Conservation (phyloP, 2,329 filamentous ascomycete genomes). For the Aurifilum marmelostoma region DNA sequence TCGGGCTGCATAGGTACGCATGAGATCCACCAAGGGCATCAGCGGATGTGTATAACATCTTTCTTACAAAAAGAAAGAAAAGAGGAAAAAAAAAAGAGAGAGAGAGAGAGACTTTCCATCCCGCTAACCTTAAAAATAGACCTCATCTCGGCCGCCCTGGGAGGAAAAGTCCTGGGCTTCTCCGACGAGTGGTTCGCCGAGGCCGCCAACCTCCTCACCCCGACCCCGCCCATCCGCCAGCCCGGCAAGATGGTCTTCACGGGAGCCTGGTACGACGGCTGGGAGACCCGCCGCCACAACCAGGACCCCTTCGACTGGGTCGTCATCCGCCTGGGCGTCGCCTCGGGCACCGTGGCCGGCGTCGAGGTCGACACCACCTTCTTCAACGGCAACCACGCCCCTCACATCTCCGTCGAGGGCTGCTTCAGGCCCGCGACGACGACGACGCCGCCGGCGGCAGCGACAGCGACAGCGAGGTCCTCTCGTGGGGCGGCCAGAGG, state of each 20-base stretch:
- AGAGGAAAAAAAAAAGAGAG: conserved; percentile 7
- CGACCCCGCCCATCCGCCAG: conserved; percentile 64
- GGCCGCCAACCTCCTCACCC: conserved; percentile 65
- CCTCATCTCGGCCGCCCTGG: conserved; percentile 36
- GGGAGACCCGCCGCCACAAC: conserved; percentile 71
- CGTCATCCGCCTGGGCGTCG: conserved; percentile 66
- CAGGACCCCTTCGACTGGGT: conserved; percentile 68
- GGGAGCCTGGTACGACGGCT: conserved; percentile 73
- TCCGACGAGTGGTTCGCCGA: conserved; percentile 73
- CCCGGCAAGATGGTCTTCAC: conserved; percentile 70
- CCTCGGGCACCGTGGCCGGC: conserved; percentile 72
- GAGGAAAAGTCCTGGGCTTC: conserved; percentile 66
- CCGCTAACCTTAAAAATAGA: conserved; percentile 16
- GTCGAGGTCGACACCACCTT: conserved; percentile 81
- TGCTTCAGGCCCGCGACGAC: conserved; percentile 58
- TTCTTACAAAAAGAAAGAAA: too few species aligned
- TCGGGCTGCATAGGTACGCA: conserved; percentile 64
- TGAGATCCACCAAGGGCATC: too few species aligned
- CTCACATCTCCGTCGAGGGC: conserved; percentile 77
- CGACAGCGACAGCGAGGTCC: conserved; percentile 61
- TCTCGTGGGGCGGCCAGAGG: conserved; percentile 60
- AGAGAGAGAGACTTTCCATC: background rate
- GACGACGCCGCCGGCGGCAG: conserved; percentile 59
- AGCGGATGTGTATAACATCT: too few species aligned
- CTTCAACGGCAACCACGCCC: conserved; percentile 83